Conservation (phyloP, 345 rosid species). For the Cardamine chenopodiifolia region DNA sequence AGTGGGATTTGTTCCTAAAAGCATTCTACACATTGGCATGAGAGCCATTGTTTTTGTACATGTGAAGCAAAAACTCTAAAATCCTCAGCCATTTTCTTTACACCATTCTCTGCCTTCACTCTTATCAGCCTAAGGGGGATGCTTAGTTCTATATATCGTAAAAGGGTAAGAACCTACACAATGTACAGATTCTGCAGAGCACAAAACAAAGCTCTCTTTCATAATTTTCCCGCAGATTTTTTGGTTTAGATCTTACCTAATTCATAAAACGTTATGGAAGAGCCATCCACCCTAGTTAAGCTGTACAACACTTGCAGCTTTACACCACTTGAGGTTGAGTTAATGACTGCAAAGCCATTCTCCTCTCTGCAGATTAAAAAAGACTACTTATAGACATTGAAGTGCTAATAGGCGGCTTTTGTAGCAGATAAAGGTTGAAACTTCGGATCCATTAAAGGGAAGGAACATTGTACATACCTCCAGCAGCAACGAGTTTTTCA, state of each 20-base stretch:
- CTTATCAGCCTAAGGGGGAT: constrained; percentile 42
- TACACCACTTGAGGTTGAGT: constrained; percentile 25
- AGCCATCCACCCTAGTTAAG: constrained; percentile 42
- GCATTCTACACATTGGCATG: constrained; percentile 53
- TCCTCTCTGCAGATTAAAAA: constrained; percentile 29
- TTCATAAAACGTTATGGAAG: constrained; percentile 45
- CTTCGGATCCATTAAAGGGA: not conserved
- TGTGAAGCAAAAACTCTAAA: constrained; percentile 42
- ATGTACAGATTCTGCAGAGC: constrained; percentile 58
- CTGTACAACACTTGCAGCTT: constrained; percentile 35
- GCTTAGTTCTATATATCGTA: constrained; percentile 50
- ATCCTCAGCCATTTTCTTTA: constrained; percentile 49
- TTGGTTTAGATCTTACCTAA: constrained; percentile 46
- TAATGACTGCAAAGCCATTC: constrained; percentile 32
- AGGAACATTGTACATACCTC: constrained; percentile 57
- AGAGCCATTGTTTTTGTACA: constrained; percentile 53
- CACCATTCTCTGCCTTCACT: constrained; percentile 50
- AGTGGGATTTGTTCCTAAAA: constrained; percentile 26
- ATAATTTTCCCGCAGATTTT: constrained; percentile 37
- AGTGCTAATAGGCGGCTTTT: not conserved
- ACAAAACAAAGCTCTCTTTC: constrained; percentile 45
- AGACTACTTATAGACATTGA: not conserved
- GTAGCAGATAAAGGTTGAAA: not conserved
- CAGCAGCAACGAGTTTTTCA: constrained; percentile 93
- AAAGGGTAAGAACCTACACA: constrained; percentile 60